Conservation (phyloP, 345 rosid species). For the Psidium friedrichsthalianum region DNA sequence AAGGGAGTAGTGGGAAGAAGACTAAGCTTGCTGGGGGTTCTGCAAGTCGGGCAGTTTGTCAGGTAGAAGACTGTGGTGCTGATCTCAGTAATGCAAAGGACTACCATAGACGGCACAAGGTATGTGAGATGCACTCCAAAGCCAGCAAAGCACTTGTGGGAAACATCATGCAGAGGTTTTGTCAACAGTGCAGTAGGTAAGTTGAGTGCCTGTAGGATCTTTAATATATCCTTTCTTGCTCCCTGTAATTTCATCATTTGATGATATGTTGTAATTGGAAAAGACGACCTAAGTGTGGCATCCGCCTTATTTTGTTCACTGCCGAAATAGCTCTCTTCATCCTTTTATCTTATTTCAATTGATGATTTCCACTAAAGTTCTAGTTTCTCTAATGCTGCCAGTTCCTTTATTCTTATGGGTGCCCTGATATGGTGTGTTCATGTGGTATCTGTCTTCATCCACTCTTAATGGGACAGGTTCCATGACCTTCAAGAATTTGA, state of each 20-base stretch:
- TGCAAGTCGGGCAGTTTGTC: constrained; percentile 66
- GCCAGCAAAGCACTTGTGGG: constrained; percentile 83
- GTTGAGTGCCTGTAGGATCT: neutral
- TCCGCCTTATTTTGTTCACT: neutral
- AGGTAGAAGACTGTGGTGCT: constrained; percentile 89
- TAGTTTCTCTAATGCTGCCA: neutral
- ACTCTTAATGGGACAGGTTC: constrained; percentile 41
- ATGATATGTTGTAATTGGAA: neutral
- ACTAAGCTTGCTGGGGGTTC: constrained; percentile 47
- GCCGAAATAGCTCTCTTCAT: neutral
- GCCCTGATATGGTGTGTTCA: neutral
- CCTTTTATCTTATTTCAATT: neutral
- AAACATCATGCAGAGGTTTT: constrained; percentile 88
- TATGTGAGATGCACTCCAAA: constrained; percentile 94
- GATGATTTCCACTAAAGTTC: neutral
- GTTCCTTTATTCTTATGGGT: neutral
- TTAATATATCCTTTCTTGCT: neutral
- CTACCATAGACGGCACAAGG: constrained; percentile 94
- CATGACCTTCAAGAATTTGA: constrained; percentile 97
- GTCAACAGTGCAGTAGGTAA: constrained; percentile 99
- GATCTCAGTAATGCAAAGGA: constrained; percentile 92
- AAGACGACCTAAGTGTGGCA: neutral
- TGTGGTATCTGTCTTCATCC: neutral
- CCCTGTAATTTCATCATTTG: neutral
- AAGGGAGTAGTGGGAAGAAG: constrained; percentile 58